These are phyloP conservation scores for Kentomonas sorsogonicus DNA, from an alignment of 208 protist species.

Conservation along the genomic window DNA sequence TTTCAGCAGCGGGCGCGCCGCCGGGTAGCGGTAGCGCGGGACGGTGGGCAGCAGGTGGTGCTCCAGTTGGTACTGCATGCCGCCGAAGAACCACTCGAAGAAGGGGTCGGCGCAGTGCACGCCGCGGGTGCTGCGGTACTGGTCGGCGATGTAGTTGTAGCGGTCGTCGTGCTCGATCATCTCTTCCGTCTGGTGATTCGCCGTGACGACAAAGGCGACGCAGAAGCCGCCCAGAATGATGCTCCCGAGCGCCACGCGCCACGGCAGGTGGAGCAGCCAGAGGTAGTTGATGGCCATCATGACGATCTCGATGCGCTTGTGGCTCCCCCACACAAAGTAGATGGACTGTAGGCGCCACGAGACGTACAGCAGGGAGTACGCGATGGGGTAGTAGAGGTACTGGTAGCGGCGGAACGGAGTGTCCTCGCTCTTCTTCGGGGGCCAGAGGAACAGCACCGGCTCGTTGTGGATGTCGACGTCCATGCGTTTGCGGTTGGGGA, in stretches of 20 bases:
- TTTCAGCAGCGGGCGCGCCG: constrained; percentile 41
- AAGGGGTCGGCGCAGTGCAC: constrained; percentile 65
- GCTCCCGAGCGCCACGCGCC: constrained; percentile 58
- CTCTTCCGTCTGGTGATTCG: constrained; percentile 79
- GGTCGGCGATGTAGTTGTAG: constrained; percentile 77
- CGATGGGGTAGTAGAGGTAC: constrained; percentile 60
- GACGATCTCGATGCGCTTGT: constrained; percentile 49
- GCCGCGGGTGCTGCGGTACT: constrained; percentile 68
- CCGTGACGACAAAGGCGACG: constrained; percentile 70
- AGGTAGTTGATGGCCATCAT: constrained; percentile 66
- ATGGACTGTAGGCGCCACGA: constrained; percentile 80
- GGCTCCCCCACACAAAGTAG: constrained; percentile 43
- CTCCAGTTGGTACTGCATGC: constrained; percentile 85
- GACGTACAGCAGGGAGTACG: constrained; percentile 68
- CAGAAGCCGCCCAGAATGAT: constrained; percentile 63
- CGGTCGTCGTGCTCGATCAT: constrained; percentile 61
- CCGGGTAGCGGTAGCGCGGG: constrained; percentile 68
- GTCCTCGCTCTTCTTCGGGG: constrained; percentile 48
- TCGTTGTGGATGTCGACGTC: constrained; percentile 83
- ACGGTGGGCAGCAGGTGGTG: constrained; percentile 74
- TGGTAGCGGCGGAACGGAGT: constrained; percentile 54
- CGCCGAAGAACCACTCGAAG: constrained; percentile 79
- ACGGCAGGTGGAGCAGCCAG: constrained; percentile 57
- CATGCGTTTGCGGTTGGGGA: constrained; percentile 63
- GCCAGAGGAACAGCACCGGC: constrained; percentile 63